A percentile compares a stretch with the other conserved stretches of the same genome.
These are phyloP conservation scores for Erigeron canadensis DNA, from an alignment of 129 eudicot species.

Conservation along the genomic window DNA sequence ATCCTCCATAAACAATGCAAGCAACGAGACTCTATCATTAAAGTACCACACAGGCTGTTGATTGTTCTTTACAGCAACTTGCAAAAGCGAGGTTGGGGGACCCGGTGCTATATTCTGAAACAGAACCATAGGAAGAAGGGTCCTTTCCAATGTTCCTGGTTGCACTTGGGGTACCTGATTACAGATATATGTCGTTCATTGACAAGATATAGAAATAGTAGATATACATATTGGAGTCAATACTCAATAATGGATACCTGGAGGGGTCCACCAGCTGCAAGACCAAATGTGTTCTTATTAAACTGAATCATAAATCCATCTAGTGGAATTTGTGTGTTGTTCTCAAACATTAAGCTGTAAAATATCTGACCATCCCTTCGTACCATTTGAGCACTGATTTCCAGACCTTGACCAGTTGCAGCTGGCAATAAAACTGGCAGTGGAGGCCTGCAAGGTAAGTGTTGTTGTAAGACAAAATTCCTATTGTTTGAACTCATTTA, in stretches of 20 bases:
- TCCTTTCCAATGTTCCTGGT: slow-evolving; percentile 78
- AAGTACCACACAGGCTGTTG: slow-evolving; percentile 96
- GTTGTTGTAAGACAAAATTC: no score
- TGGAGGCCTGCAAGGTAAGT: slow-evolving; percentile 31
- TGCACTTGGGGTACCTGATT: slow-evolving; percentile 76
- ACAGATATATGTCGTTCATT: not conserved
- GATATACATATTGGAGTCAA: not conserved
- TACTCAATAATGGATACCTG: slow-evolving; percentile 53
- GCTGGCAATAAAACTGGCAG: slow-evolving; percentile 32
- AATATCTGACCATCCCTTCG: slow-evolving; percentile 82
- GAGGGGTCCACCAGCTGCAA: slow-evolving; percentile 82
- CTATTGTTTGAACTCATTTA: no score
- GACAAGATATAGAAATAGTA: not conserved
- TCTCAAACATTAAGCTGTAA: slow-evolving; percentile 85
- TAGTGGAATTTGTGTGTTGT: slow-evolving; percentile 59
- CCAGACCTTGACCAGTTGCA: slow-evolving; percentile 36
- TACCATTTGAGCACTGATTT: slow-evolving; percentile 63
- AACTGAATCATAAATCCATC: slow-evolving; percentile 98
- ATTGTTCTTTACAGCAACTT: slow-evolving; percentile 84
- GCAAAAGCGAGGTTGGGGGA: slow-evolving; percentile 71
- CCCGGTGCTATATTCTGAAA: slow-evolving; percentile 85
- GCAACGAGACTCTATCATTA: slow-evolving; percentile 66
- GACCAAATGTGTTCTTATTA: slow-evolving; percentile 94
- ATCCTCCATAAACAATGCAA: slow-evolving; percentile 64
- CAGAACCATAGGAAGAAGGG: slow-evolving; percentile 82